These are phyloP conservation scores for Boletus hoseneyae DNA, from an alignment of 1,284 basidiomycete genomes.

Conservation along the genomic window DNA sequence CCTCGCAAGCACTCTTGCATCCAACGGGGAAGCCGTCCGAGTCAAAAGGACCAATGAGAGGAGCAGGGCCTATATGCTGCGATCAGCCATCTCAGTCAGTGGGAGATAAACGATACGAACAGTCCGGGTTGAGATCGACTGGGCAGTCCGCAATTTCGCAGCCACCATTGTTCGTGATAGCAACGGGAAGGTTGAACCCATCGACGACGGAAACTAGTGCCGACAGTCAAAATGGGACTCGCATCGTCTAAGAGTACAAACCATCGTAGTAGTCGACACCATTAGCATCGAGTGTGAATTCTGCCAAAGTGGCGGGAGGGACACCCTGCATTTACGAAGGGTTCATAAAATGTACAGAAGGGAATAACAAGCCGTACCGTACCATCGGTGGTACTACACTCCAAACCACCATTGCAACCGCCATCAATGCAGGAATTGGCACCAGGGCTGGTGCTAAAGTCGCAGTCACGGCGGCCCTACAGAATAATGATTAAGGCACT, in stretches of 20 bases:
- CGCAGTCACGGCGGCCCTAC: conserved; percentile 37
- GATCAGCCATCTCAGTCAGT: background rate
- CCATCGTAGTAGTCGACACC: conserved; percentile 30
- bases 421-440: conserved; percentile 54
- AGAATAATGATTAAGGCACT: background rate
- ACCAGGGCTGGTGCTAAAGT: conserved; percentile 41
- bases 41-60: conserved; percentile 42
- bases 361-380: conserved; percentile 36
- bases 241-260: conserved; percentile 1
- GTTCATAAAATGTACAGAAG: background rate
- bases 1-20: conserved; percentile 50
- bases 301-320: conserved; percentile 59
- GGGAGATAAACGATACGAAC: conserved; percentile 22
- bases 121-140: conserved; percentile 42
- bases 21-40: conserved; percentile 42
- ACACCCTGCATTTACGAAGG: conserved; percentile 39
- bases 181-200: conserved; percentile 47
- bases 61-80: conserved; percentile 35
- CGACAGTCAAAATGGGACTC: conserved; percentile 1
- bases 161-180: conserved; percentile 38
- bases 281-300: conserved; percentile 45
- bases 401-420: conserved; percentile 56
- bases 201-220: conserved; percentile 41
- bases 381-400: conserved; percentile 45
- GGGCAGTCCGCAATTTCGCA: conserved; percentile 42